These are phyloP conservation scores for Sporobolus alterniflorus DNA, from an alignment of 202 grass and related monocot genomes.

Conservation along the genomic window DNA sequence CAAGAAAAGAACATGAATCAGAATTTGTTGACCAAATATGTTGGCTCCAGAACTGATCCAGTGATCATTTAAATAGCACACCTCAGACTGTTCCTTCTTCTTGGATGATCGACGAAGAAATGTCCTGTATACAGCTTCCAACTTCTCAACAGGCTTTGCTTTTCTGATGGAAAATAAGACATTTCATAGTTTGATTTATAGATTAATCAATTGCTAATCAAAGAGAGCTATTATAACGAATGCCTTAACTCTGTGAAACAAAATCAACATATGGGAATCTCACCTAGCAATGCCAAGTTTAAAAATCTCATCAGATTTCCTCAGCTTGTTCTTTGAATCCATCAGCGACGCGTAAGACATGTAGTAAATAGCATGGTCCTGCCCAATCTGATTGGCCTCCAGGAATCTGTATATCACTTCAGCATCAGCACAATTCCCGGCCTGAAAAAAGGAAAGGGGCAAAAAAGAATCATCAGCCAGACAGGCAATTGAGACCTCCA, in stretches of 20 bases:
- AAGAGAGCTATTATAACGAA: neutral
- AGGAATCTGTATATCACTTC: constrained; percentile 86
- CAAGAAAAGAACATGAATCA: constrained; percentile 10
- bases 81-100: constrained; percentile 65
- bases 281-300: constrained; percentile 87
- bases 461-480: neutral
- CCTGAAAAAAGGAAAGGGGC: constrained; percentile 38
- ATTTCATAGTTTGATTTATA: neutral
- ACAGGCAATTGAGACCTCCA: neutral
- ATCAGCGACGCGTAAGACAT: constrained; percentile 62
- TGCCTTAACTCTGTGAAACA: neutral
- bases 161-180: constrained; percentile 51
- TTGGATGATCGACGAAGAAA: constrained; percentile 73
- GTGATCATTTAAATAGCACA: constrained; percentile 16
- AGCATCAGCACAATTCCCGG: constrained; percentile 69
- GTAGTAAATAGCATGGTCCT: constrained; percentile 73
- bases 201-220: neutral
- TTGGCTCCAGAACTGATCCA: neutral
- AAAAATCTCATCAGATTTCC: constrained; percentile 82
- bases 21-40: neutral
- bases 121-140: constrained; percentile 69
- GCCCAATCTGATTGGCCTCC: constrained; percentile 89
- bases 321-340: constrained; percentile 88
- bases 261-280: constrained; percentile 17
- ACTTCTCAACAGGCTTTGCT: constrained; percentile 72